Percentiles rank a stretch among this genome's conserved stretches.
Conservation (phyloP, 225 moss, liverwort and hornwort genomes). For the Marchantia polymorpha region DNA sequence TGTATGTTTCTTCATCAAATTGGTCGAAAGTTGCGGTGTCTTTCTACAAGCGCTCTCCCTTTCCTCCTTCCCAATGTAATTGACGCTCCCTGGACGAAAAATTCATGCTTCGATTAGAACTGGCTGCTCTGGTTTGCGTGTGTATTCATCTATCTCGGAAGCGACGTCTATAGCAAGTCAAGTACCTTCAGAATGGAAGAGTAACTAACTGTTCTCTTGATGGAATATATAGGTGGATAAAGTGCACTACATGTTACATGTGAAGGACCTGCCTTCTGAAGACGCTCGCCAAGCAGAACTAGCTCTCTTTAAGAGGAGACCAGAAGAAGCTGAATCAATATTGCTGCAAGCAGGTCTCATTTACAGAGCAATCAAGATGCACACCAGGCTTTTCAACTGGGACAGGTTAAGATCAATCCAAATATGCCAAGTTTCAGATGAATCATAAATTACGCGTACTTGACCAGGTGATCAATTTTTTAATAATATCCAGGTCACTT, state of each 20-base stretch:
- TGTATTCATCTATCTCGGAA: neutral
- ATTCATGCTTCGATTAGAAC: neutral
- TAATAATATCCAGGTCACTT: neutral
- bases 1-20: too few species aligned
- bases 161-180: neutral
- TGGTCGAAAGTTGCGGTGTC: too few species aligned
- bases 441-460: neutral
- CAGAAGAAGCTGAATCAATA: conserved; percentile 83
- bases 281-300: conserved; percentile 85
- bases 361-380: conserved; percentile 73
- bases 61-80: neutral
- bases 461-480: neutral
- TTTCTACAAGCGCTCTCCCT: neutral
- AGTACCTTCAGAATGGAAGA: neutral
- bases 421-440: neutral
- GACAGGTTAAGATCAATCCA: conserved; percentile 51
- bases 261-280: conserved; percentile 66
- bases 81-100: neutral
- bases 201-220: neutral
- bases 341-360: conserved; percentile 80
- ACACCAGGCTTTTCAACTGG: conserved; percentile 79
- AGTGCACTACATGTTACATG: conserved; percentile 72
- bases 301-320: conserved; percentile 58
- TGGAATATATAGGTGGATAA: conserved; percentile 59
- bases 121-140: neutral